Conservation (phyloP, 2,329 filamentous ascomycete species). For the Daldinia sp. region DNA sequence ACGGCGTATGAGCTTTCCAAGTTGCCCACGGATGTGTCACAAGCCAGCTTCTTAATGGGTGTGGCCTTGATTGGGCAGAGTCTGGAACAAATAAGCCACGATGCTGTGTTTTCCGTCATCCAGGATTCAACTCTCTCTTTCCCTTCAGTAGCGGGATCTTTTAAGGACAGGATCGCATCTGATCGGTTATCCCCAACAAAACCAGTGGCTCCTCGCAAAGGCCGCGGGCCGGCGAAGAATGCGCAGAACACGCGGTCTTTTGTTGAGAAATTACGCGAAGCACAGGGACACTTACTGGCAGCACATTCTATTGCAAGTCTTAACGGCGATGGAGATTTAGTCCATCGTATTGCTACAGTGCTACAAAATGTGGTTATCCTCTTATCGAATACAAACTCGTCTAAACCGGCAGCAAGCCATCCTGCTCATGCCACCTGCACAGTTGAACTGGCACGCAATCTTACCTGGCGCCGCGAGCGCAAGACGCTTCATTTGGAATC, state of each 20-base stretch:
- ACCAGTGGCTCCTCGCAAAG: constrained; percentile 54
- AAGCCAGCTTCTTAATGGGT: constrained; percentile 72
- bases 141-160: constrained; percentile 70
- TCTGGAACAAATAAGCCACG: constrained; percentile 77
- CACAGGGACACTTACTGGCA: constrained; percentile 73
- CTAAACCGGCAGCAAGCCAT: constrained; percentile 60
- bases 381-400: constrained; percentile 69
- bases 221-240: constrained; percentile 44
- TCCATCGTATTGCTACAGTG: constrained; percentile 73
- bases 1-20: constrained; percentile 61
- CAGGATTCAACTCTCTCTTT: constrained; percentile 94
- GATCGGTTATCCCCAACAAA: constrained; percentile 55
- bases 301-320: constrained; percentile 70
- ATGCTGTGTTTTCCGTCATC: constrained; percentile 88
- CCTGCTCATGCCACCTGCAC: constrained; percentile 72
- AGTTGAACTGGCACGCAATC: constrained; percentile 76
- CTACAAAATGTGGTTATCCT: constrained; percentile 75
- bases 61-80: constrained; percentile 76
- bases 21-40: constrained; percentile 56
- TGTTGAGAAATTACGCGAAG: constrained; percentile 70
- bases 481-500: constrained; percentile 62
- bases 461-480: constrained; percentile 75
- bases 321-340: constrained; percentile 67
- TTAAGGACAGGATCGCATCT: constrained; percentile 55
- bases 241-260: constrained; percentile 59